Evolutionary conservation across 2,329 filamentous ascomycete species (phyloP).

Genomic region (Simplicillium sp.): DNA sequence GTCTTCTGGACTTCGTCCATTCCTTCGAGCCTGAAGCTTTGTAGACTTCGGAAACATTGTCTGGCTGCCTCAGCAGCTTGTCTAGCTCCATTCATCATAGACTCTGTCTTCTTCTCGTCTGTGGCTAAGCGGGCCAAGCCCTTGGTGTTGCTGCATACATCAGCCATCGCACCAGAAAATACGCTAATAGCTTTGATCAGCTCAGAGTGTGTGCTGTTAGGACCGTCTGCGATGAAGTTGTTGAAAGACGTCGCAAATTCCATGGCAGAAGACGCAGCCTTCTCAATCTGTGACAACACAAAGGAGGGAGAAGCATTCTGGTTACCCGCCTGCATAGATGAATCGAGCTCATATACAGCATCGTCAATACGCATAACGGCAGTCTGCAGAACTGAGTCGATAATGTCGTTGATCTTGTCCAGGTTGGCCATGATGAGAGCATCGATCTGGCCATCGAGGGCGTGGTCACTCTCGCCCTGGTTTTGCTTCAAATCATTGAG

Average conservation of each 20-base stretch:
- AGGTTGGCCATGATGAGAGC: slow-evolving; percentile 78
- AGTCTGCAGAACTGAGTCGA: slow-evolving; percentile 90
- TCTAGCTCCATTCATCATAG: slow-evolving; percentile 72
- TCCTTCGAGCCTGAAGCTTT: slow-evolving; percentile 87
- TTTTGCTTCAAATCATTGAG: slow-evolving; percentile 77
- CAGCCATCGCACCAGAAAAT: slow-evolving; percentile 82
- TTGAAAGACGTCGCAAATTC: slow-evolving; percentile 98
- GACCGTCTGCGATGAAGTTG: slow-evolving; percentile 94
- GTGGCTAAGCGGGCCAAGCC: slow-evolving; percentile 86
- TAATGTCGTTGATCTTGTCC: slow-evolving; percentile 92
- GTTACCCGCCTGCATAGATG: slow-evolving; percentile 96
- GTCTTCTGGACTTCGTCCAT: slow-evolving; percentile 89
- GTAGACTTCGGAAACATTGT: slow-evolving; percentile 87
- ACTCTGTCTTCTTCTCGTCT: slow-evolving; percentile 89
- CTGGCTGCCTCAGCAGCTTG: slow-evolving; percentile 80
- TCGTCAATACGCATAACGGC: slow-evolving; percentile 93
- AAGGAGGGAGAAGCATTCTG: slow-evolving; percentile 94
- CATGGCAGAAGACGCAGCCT: slow-evolving; percentile 86
- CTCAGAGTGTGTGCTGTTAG: slow-evolving; percentile 79
- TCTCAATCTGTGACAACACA: slow-evolving; percentile 93
- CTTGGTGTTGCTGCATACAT: slow-evolving; percentile 94
- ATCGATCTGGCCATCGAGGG: slow-evolving; percentile 84
- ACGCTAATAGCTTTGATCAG: slow-evolving; percentile 89
- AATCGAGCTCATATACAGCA: slow-evolving; percentile 93
- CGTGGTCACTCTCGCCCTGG: slow-evolving; percentile 66